Percentiles rank a stretch among this genome's conserved stretches.
These are phyloP conservation scores for Pyrus hybrid DNA, from an alignment of 331 rosid genomes.

Conservation along the genomic window DNA sequence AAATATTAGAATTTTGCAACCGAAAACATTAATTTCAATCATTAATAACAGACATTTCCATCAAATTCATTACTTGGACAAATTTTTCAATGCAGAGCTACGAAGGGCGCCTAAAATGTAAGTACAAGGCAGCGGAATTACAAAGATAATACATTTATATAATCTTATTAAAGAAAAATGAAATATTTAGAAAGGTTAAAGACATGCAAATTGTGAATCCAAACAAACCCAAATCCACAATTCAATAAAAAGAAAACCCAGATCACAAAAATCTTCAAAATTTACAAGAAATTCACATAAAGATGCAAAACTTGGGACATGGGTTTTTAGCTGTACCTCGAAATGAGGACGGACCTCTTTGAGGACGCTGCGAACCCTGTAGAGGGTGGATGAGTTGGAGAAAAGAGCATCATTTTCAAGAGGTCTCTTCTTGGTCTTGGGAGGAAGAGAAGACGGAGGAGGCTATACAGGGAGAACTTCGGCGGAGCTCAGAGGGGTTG, in stretches of 20 bases:
- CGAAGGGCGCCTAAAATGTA: too few species aligned
- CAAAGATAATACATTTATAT: too few species aligned
- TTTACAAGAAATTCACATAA: background rate
- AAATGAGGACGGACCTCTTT: slow-evolving; percentile 74
- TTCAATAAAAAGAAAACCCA: background rate
- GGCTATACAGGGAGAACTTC: background rate
- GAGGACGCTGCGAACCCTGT: slow-evolving; percentile 57
- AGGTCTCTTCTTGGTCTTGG: slow-evolving; percentile 22
- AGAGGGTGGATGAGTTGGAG: slow-evolving; percentile 22
- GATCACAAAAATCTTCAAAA: background rate
- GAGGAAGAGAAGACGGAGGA: slow-evolving; percentile 25
- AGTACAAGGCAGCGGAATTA: too few species aligned
- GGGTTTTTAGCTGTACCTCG: slow-evolving; percentile 29
- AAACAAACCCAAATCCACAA: background rate
- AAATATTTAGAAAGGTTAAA: background rate
- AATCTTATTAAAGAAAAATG: too few species aligned
- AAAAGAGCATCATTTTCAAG: slow-evolving; percentile 9
- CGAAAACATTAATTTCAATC: too few species aligned
- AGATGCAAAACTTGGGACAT: background rate
- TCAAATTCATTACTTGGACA: too few species aligned
- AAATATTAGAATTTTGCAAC: too few species aligned
- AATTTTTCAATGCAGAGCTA: too few species aligned
- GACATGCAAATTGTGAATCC: background rate
- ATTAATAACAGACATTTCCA: too few species aligned
- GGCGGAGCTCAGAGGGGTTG: too few species aligned